Base-by-base conservation (phyloP, 2,329 filamentous ascomycete species). In the Microcyclospora pomicola region DNA sequence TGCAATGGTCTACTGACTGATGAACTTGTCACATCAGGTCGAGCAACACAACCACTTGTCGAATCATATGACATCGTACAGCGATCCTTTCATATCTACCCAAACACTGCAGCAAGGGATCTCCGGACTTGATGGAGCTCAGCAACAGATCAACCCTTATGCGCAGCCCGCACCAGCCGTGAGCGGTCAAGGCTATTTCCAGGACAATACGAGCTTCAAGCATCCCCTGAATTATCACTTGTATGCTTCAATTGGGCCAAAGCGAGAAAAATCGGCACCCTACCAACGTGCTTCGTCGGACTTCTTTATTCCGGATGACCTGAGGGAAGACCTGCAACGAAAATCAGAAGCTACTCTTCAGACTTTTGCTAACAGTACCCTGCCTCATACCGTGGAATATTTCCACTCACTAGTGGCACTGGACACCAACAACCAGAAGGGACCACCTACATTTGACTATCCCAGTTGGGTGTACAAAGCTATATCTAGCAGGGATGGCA, bases 401-500 rank as follows among this genome's bases (percentile, higher is more conserved):
- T 96, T 91, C 56, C 87, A 96, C 59, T 92, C 86, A 3, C 70
- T 98, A 9, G 86, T 95, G 7, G 84, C 88, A 3, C 66, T 98
- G 32, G 87, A 96, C 59, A 82, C 79, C 7, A 80, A 72, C 35
- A 77, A 84, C 43, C 75, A 86, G 47, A 87, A 85, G 58, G 85
- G 80, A 48, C 73, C 78, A 3, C 72, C 75, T 10, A 75, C 82
- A 12, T 95, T 95, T 60, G 85, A 86, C 19, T 93, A 85, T 53
- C 76, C 80, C 5, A 94, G 81, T 50, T 96, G 87, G 85, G 75
- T 94, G 1, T 98, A 95, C 66, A 96, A 96, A 64, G 88, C 87
- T 7, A 78, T 80, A 15, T 93, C 85, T 6, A 80, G 74, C 59
- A 91, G 91, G 56, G 88, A 88, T 50, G 91, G 87, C 9, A 79